These are phyloP conservation scores for Orychophragmus violaceus DNA, from an alignment of 345 rosid genomes.

Conservation along the genomic window DNA sequence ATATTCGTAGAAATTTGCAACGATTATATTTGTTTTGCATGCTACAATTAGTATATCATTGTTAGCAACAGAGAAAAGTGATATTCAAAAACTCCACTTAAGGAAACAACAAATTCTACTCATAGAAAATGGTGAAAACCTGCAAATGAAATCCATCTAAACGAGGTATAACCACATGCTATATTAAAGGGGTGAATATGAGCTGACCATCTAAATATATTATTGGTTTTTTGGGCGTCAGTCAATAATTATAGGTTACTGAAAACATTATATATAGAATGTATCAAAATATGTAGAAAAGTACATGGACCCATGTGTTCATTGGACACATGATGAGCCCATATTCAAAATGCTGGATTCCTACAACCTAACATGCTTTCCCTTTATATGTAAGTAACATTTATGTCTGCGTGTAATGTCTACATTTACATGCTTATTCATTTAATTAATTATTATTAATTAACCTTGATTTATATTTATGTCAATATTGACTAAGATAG, in stretches of 20 bases:
- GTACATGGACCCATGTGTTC: constrained; percentile 36
- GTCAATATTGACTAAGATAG: constrained; percentile 2
- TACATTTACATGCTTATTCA: constrained; percentile 11
- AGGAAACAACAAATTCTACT: constrained; percentile 21
- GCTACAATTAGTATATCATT: constrained; percentile 5
- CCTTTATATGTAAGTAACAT: background rate
- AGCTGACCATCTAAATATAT: constrained; percentile 14
- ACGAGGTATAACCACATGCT: constrained; percentile 34
- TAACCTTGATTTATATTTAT: background rate
- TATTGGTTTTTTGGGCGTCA: background rate
- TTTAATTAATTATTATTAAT: background rate
- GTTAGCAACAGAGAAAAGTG: background rate
- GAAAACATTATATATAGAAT: background rate
- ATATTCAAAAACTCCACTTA: background rate
- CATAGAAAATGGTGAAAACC: constrained; percentile 18
- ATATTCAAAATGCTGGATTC: constrained; percentile 28
- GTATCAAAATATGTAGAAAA: constrained; percentile 11
- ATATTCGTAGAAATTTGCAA: background rate
- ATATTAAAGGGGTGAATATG: no score
- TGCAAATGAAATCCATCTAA: constrained; percentile 27
- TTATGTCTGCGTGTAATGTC: constrained; percentile 4
- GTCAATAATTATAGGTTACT: constrained; percentile 11
- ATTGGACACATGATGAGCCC: constrained; percentile 22
- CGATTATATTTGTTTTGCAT: background rate
- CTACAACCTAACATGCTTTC: constrained; percentile 19